phyloP scores from a whole-genome alignment of 108 stramenopile genomes.

The Cyclotella sp. region DNA sequence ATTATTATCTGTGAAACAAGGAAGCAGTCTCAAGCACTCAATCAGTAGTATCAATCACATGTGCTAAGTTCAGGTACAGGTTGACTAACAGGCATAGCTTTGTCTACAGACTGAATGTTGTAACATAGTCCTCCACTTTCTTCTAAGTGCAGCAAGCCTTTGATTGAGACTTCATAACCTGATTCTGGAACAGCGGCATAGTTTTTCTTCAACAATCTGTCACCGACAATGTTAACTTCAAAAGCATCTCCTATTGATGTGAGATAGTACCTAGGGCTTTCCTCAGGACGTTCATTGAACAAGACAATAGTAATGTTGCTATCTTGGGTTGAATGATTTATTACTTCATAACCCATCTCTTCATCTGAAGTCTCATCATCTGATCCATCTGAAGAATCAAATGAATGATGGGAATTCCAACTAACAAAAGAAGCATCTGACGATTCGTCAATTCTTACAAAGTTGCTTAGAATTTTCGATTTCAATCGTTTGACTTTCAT shows the following conservation, averaged over 20 bases:
- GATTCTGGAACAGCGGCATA: not conserved
- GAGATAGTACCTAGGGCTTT: not conserved
- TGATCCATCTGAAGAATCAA: too few relatives aligned
- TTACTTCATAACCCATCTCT: not conserved
- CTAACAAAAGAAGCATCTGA: not conserved
- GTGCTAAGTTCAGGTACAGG: too few relatives aligned
- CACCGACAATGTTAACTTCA: not conserved
- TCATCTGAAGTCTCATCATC: too few relatives aligned
- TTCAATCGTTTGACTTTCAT: not conserved
- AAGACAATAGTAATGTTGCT: not conserved
- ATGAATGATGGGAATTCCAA: not conserved
- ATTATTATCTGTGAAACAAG: too few relatives aligned
- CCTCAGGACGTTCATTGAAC: not conserved
- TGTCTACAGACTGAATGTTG: not conserved
- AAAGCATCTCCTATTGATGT: not conserved
- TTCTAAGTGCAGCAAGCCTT: not conserved
- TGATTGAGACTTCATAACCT: not conserved
- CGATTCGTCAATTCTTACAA: slow-evolving; percentile 2
- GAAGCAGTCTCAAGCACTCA: too few relatives aligned
- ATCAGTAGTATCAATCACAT: too few relatives aligned
- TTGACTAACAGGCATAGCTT: not conserved
- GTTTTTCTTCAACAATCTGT: not conserved
- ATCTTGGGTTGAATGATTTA: slow-evolving; percentile 2
- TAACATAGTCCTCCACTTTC: too few relatives aligned
- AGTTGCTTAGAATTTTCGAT: slow-evolving; percentile 4